These are phyloP conservation scores for Ophiostoma ulmi DNA, from an alignment of 2,329 filamentous ascomycete species.

Conservation along the genomic window DNA sequence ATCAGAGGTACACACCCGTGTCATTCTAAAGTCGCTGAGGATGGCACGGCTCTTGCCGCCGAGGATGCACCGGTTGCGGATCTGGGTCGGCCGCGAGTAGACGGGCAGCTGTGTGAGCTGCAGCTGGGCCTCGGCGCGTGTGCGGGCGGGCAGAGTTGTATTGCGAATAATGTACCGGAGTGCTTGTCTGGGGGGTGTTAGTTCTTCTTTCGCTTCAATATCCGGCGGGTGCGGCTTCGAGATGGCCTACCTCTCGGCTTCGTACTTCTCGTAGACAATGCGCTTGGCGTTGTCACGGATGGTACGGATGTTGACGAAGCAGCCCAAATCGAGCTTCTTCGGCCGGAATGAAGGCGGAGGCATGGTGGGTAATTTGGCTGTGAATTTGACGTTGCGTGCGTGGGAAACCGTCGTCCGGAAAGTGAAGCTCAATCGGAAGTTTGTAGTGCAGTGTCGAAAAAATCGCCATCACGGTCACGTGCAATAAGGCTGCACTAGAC, in stretches of 20 bases:
- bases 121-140: constrained; percentile 86
- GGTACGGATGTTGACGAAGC: constrained; percentile 77
- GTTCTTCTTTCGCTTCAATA: background rate
- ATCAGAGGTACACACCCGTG: constrained; percentile 53
- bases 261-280: constrained; percentile 79
- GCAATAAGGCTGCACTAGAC: background rate
- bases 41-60: constrained; percentile 87
- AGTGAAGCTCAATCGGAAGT: background rate
- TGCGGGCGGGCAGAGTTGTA: constrained; percentile 72
- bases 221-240: background rate
- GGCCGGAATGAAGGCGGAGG: constrained; percentile 70
- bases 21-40: constrained; percentile 88
- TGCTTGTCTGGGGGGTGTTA: constrained; percentile 62
- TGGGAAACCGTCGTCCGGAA: background rate
- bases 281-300: constrained; percentile 97
- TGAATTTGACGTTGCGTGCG: background rate
- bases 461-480: constrained; percentile 5
- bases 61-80: constrained; percentile 87
- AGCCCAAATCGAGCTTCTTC: constrained; percentile 84
- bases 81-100: constrained; percentile 90
- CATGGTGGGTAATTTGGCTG: background rate
- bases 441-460: background rate
- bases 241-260: constrained; percentile 71
- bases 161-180: constrained; percentile 92
- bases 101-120: constrained; percentile 92